Conservation (phyloP, 805 yeast species). For the Isabelozyma pseudorhagii region DNA sequence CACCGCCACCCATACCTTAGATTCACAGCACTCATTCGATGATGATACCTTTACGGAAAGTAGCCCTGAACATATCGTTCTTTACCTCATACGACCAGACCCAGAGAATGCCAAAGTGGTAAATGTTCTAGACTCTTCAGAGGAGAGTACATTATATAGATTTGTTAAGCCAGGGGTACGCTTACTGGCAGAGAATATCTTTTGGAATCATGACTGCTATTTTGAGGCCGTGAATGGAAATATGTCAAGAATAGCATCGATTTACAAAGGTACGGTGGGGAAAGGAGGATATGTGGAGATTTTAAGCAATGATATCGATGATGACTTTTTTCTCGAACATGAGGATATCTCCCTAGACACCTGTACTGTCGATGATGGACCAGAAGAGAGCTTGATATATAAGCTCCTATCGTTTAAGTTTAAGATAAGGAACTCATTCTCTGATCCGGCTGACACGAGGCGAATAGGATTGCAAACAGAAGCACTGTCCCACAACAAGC, state of each 20-base stretch:
- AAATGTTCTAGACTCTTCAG: slow-evolving; percentile 1
- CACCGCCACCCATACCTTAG: background rate
- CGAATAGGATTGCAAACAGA: background rate
- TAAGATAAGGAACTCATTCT: background rate
- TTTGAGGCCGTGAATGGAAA: background rate
- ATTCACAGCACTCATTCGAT: background rate
- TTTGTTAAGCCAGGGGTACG: slow-evolving; percentile 1
- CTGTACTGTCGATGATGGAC: background rate
- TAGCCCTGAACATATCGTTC: background rate
- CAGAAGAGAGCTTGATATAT: slow-evolving; percentile 1
- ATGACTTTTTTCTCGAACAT: background rate
- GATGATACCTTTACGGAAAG: background rate
- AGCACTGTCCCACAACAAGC: background rate
- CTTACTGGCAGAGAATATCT: background rate
- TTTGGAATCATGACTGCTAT: background rate
- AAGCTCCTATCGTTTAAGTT: background rate
- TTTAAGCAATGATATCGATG: background rate
- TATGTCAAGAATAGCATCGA: slow-evolving; percentile 2
- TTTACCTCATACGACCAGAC: background rate
- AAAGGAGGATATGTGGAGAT: slow-evolving; percentile 15
- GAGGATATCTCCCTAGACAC: background rate
- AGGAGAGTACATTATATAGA: background rate
- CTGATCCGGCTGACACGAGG: background rate
- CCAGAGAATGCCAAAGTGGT: background rate
- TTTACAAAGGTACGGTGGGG: slow-evolving; percentile 11